A percentile compares a stretch with the other conserved stretches of the same genome.
phyloP scores from a whole-genome alignment of 2,329 filamentous ascomycete genomes.

The Fusarium redolens region DNA sequence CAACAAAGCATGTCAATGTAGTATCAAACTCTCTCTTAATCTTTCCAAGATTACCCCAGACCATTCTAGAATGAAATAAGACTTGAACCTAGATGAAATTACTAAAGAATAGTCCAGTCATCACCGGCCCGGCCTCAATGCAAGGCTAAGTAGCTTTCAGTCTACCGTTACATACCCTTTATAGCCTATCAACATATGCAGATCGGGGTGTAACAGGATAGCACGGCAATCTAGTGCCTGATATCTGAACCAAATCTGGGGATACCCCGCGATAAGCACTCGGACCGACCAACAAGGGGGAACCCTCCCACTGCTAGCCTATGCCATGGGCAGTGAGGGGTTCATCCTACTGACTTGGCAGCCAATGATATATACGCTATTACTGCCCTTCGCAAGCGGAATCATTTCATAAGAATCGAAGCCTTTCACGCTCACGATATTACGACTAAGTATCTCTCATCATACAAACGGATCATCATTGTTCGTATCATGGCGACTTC shows the following conservation, averaged over 20 bases:
- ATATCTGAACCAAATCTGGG: background rate
- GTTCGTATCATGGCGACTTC: background rate
- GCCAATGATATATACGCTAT: background rate
- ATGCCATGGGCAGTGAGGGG: background rate
- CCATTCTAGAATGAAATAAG: background rate
- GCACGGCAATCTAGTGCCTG: background rate
- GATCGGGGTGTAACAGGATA: background rate
- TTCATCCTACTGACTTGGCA: too few relatives aligned
- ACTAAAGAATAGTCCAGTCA: background rate
- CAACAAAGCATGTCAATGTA: background rate
- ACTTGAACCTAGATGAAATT: background rate
- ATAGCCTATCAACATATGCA: background rate
- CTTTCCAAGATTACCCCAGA: too few relatives aligned
- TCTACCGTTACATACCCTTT: too few relatives aligned
- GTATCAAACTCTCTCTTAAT: too few relatives aligned
- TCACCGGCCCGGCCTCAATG: background rate
- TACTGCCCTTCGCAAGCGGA: too few relatives aligned
- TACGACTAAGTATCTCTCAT: background rate
- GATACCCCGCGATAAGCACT: background rate
- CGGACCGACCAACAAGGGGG: background rate
- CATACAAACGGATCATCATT: background rate
- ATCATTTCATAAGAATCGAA: background rate
- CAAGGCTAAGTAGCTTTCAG: background rate
- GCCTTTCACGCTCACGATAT: rapidly evolving
- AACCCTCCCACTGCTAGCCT: background rate